Conservation (phyloP, 768 basidiomycete species). For the Mycena floridula region DNA sequence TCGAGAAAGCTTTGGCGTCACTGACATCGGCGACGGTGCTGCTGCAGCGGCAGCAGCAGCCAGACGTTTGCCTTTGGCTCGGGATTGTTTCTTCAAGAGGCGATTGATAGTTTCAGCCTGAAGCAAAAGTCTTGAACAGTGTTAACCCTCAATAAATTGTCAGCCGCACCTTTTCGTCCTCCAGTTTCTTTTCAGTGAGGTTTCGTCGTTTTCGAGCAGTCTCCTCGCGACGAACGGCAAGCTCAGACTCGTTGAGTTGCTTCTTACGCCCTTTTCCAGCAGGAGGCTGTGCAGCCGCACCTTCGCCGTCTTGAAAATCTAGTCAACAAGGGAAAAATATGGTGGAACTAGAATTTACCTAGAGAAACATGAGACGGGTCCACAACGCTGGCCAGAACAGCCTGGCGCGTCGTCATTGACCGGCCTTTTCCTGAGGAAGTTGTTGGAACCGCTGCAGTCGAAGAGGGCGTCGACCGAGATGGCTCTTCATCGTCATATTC, state of each 20-base stretch:
- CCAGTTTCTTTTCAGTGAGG: conserved; percentile 75
- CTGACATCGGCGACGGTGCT: conserved; percentile 25
- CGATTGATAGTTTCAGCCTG: conserved; percentile 88
- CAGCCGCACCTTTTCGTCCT: conserved; percentile 69
- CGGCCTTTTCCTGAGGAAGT: conserved; percentile 15
- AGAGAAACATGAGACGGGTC: conserved; percentile 66
- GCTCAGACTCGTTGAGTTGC: conserved; percentile 62
- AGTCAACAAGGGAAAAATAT: background rate
- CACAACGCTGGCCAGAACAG: conserved; percentile 64
- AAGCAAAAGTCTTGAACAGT: background rate
- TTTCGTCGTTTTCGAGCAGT: conserved; percentile 78
- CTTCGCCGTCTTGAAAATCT: conserved; percentile 5
- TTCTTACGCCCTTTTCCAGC: conserved; percentile 47
- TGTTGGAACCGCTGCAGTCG: conserved; percentile 7
- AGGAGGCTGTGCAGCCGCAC: conserved; percentile 1
- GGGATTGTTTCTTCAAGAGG: conserved; percentile 78
- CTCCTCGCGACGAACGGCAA: conserved; percentile 72
- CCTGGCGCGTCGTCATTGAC: conserved; percentile 57
- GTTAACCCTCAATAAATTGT: background rate
- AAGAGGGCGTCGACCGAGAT: conserved; percentile 1
- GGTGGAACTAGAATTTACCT: conserved; percentile 24
- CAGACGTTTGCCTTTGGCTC: conserved; percentile 56
- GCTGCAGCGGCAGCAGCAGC: conserved; percentile 42
- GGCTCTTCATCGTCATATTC: conserved; percentile 33
- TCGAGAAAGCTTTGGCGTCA: conserved; percentile 19